These are phyloP conservation scores for Mesotaenium endlicherianum DNA, from an alignment of 139 green algal genomes.

Conservation along the genomic window DNA sequence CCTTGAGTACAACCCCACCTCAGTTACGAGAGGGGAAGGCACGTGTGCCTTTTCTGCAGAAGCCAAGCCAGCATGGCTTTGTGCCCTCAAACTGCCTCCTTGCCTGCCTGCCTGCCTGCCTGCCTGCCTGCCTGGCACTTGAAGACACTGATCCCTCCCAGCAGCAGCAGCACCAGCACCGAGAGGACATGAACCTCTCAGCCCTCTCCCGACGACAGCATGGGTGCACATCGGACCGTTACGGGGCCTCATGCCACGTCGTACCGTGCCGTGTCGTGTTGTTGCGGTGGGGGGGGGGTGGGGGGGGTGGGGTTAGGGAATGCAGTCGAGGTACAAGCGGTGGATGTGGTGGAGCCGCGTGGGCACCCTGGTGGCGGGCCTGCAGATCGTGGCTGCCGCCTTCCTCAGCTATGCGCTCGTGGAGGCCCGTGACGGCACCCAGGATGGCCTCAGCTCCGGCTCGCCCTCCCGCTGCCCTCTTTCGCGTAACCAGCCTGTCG, in stretches of 20 bases:
- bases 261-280: neutral
- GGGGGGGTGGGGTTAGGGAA: neutral
- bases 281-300: neutral
- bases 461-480: neutral
- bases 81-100: too few species aligned
- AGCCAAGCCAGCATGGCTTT: too few species aligned
- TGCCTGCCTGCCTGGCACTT: too few species aligned
- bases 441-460: neutral
- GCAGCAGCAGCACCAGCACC: neutral
- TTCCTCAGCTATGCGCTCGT: conserved; percentile 5
- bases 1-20: neutral
- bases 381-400: neutral
- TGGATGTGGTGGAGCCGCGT: conserved; percentile 28
- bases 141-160: neutral
- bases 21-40: neutral
- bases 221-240: neutral
- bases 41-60: too few species aligned
- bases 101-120: too few species aligned
- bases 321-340: conserved; percentile 8
- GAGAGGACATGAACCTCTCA: neutral
- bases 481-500: neutral
- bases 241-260: neutral
- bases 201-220: neutral
- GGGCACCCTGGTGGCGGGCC: neutral
- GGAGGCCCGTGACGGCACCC: neutral